A percentile compares a stretch with the other conserved stretches of the same genome.
These are phyloP conservation scores for Casaregolazyma suthepensis DNA, from an alignment of 1,139 yeast genomes.

Conservation along the genomic window DNA sequence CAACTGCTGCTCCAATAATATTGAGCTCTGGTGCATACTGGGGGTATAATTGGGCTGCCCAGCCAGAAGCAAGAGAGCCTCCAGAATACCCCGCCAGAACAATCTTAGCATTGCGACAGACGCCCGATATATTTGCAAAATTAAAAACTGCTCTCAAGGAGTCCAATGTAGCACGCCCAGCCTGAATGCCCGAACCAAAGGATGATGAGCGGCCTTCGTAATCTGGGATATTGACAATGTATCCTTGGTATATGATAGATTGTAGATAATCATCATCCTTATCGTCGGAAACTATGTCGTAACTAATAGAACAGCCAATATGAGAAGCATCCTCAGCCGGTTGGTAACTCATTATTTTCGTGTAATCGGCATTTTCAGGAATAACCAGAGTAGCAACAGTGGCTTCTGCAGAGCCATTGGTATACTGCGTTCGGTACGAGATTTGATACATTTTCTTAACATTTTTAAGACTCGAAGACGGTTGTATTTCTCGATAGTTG, in stretches of 20 bases:
- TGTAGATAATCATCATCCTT: constrained; percentile 2
- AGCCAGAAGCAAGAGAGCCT: constrained; percentile 26
- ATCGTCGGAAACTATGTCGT: constrained; percentile 14
- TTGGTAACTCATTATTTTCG: constrained; percentile 26
- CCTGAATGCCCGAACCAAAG: constrained; percentile 20
- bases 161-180: constrained; percentile 26
- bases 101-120: constrained; percentile 11
- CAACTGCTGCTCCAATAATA: constrained; percentile 26
- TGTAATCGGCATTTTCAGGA: constrained; percentile 18
- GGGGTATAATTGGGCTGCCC: constrained; percentile 25
- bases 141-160: constrained; percentile 22
- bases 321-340: constrained; percentile 26
- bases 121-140: constrained; percentile 14
- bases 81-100: constrained; percentile 28
- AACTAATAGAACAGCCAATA: constrained; percentile 28
- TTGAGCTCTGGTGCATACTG: constrained; percentile 26
- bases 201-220: constrained; percentile 26
- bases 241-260: constrained; percentile 13
- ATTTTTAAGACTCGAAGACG: constrained; percentile 9
- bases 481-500: constrained; percentile 13
- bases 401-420: constrained; percentile 17
- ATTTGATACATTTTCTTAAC: constrained; percentile 19
- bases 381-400: constrained; percentile 27
- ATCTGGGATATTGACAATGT: constrained; percentile 24
- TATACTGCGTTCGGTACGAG: constrained; percentile 20